These are phyloP conservation scores for Rubroboletus pulcherrimus DNA, from an alignment of 768 basidiomycete species.

Conservation along the genomic window DNA sequence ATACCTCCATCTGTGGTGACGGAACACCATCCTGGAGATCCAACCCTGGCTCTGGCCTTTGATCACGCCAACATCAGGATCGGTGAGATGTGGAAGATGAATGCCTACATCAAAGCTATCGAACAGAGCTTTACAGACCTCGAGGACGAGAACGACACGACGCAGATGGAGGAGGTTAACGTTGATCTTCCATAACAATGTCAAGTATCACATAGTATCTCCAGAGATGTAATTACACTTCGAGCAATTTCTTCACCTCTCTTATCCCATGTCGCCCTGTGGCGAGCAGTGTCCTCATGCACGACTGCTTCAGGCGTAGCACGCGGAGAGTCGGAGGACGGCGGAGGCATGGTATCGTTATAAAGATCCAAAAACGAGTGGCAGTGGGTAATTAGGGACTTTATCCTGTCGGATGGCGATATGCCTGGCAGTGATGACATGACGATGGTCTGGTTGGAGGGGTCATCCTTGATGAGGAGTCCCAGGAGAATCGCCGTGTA, in stretches of 20 bases:
- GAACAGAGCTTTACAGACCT: slow-evolving; percentile 58
- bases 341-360: slow-evolving; percentile 29
- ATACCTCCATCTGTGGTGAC: slow-evolving; percentile 50
- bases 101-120: slow-evolving; percentile 69
- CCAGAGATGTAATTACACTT: slow-evolving; percentile 54
- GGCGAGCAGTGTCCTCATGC: slow-evolving; percentile 1
- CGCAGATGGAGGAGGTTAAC: slow-evolving; percentile 2
- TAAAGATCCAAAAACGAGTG: slow-evolving; percentile 42
- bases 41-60: slow-evolving; percentile 71
- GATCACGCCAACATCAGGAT: slow-evolving; percentile 73
- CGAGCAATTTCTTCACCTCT: slow-evolving; percentile 42
- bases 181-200: slow-evolving; percentile 19
- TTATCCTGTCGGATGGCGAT: slow-evolving; percentile 28
- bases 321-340: slow-evolving; percentile 14
- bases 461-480: slow-evolving; percentile 37
- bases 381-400: slow-evolving; percentile 34
- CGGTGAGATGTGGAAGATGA: slow-evolving; percentile 83
- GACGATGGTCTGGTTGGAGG: slow-evolving; percentile 32
- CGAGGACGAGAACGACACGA: slow-evolving; percentile 37
- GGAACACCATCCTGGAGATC: slow-evolving; percentile 28
- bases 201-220: slow-evolving; percentile 20
- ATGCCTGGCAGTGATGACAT: slow-evolving; percentile 34
- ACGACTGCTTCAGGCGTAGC: slow-evolving; percentile 4
- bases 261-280: slow-evolving; percentile 20
- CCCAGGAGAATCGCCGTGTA: slow-evolving; percentile 76